Evolutionary conservation across 2,329 filamentous ascomycete genomes (phyloP).

Genomic region (Hypoxylon sp.): DNA sequence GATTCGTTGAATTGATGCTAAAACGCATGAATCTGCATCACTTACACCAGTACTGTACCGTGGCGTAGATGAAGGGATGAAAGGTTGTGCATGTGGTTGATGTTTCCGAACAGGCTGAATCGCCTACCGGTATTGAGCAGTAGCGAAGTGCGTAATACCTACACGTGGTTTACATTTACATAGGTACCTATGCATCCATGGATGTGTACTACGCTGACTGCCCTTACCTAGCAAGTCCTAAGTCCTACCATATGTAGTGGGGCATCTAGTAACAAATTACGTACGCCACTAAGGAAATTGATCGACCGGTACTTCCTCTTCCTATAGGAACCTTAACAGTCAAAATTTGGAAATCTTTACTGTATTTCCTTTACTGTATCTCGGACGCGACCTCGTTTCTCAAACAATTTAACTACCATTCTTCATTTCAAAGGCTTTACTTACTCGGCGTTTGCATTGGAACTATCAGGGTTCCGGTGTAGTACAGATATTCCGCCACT

Average conservation of each 20-base stretch:
- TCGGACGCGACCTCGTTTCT: too few relatives aligned
- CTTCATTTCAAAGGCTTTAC: background rate
- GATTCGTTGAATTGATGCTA: constrained; percentile 14
- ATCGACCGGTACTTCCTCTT: constrained; percentile 1
- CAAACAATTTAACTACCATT: background rate
- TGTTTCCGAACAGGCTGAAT: constrained; percentile 31
- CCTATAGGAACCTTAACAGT: background rate
- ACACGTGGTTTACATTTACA: constrained; percentile 7
- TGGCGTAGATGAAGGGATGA: constrained; percentile 24
- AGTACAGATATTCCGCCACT: background rate
- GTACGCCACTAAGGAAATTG: constrained; percentile 1
- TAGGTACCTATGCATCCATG: too few relatives aligned
- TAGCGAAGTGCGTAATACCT: background rate
- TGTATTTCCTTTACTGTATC: too few relatives aligned
- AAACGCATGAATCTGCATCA: constrained; percentile 16
- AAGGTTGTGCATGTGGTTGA: constrained; percentile 15
- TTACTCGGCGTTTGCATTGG: background rate
- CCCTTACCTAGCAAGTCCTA: background rate
- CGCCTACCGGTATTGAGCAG: constrained; percentile 1
- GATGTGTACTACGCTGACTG: background rate
- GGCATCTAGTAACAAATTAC: background rate
- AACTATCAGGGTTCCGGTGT: background rate
- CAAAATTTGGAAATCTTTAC: too few relatives aligned
- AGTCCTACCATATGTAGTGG: background rate
- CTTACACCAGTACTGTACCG: constrained; percentile 16